These are phyloP conservation scores for Glaciozyma martinii DNA, from an alignment of 768 basidiomycete genomes.

Conservation along the genomic window DNA sequence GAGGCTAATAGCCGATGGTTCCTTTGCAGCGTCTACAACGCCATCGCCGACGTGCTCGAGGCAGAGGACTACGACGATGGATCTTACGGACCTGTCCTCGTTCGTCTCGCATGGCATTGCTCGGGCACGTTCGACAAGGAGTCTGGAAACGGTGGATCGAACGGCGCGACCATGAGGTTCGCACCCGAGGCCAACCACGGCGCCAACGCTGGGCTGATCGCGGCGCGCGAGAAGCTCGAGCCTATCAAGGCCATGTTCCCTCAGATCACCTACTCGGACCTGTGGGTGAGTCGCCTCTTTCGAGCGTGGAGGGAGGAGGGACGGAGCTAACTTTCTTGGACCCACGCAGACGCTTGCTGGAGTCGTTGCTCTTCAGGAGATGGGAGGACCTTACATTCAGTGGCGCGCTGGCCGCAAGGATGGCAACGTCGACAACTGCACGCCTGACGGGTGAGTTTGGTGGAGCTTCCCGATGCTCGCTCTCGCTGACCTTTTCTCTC, in stretches of 20 bases:
- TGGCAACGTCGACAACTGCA: constrained; percentile 61
- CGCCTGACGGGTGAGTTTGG: constrained; percentile 46
- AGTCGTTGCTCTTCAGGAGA: constrained; percentile 80
- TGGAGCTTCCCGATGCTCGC: neutral
- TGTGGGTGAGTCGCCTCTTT: constrained; percentile 46
- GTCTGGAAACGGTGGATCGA: constrained; percentile 39
- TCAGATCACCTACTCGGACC: constrained; percentile 92
- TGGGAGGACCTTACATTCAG: constrained; percentile 81
- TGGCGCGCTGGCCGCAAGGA: constrained; percentile 93
- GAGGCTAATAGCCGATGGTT: constrained; percentile 10
- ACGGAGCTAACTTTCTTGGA: neutral
- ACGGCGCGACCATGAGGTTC: constrained; percentile 98
- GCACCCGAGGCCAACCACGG: constrained; percentile 73
- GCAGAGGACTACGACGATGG: constrained; percentile 78
- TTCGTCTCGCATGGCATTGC: constrained; percentile 34
- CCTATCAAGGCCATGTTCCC: constrained; percentile 69
- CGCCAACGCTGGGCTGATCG: constrained; percentile 71
- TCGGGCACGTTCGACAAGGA: constrained; percentile 22
- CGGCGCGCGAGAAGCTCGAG: constrained; percentile 77
- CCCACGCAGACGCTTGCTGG: constrained; percentile 63
- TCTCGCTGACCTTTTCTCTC: neutral
- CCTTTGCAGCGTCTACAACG: constrained; percentile 68
- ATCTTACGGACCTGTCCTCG: constrained; percentile 49
- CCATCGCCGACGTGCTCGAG: constrained; percentile 52
- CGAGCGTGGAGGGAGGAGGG: no score